Conservation (phyloP, 805 yeast genomes). For the Cyberlindnera japonica region DNA sequence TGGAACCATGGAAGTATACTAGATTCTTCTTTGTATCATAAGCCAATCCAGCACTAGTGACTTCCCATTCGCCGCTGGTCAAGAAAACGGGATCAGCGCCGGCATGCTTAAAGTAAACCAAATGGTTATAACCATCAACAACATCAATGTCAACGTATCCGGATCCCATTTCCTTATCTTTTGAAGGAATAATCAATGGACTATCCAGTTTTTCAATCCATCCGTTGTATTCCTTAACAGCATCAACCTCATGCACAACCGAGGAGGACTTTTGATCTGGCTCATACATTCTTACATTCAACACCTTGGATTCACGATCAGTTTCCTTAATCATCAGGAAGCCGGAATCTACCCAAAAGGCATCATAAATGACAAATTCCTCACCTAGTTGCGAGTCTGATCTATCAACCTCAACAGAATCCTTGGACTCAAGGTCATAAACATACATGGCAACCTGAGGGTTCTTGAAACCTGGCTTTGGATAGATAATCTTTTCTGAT, state of each 20-base stretch:
- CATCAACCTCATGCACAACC: slow-evolving; percentile 45
- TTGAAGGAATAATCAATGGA: slow-evolving; percentile 52
- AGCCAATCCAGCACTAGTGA: slow-evolving; percentile 53
- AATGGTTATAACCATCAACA: slow-evolving; percentile 60
- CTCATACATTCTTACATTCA: slow-evolving; percentile 50
- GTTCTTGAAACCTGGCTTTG: slow-evolving; percentile 78
- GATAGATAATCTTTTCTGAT: slow-evolving; percentile 59
- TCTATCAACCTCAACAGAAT: slow-evolving; percentile 25
- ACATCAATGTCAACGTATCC: slow-evolving; percentile 83
- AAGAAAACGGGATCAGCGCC: slow-evolving; percentile 50
- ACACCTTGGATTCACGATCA: slow-evolving; percentile 61
- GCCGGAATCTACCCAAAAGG: slow-evolving; percentile 55
- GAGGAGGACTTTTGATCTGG: slow-evolving; percentile 37
- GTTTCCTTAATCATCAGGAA: slow-evolving; percentile 53
- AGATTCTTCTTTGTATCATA: slow-evolving; percentile 48
- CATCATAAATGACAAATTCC: slow-evolving; percentile 61
- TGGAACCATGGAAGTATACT: slow-evolving; percentile 64
- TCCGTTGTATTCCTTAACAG: slow-evolving; percentile 45
- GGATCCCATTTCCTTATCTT: slow-evolving; percentile 35
- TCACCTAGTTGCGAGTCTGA: slow-evolving; percentile 30
- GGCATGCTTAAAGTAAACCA: slow-evolving; percentile 72
- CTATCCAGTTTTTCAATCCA: slow-evolving; percentile 76
- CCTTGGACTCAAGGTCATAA: slow-evolving; percentile 38
- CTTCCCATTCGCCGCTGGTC: slow-evolving; percentile 87
- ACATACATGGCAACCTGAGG: slow-evolving; percentile 58